Conservation (phyloP, 2,329 filamentous ascomycete genomes). For the Aureobasidium subglaciale region DNA sequence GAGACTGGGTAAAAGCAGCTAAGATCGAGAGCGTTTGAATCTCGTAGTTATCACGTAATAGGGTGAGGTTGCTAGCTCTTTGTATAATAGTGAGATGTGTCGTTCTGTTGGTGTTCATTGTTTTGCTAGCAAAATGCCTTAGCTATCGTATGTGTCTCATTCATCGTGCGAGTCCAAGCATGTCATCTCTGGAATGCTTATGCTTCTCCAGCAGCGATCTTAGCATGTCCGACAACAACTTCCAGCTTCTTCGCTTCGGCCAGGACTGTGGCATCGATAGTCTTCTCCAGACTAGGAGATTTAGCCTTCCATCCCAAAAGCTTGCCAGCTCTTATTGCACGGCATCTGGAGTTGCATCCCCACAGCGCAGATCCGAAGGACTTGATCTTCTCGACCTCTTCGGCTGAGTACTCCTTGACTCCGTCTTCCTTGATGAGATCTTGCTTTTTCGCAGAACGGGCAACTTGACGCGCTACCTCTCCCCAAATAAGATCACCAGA, state of each 20-base stretch:
- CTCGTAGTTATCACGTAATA: neutral
- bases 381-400: conserved; percentile 42
- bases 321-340: conserved; percentile 50
- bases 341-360: conserved; percentile 55
- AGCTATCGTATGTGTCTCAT: neutral
- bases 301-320: conserved; percentile 55
- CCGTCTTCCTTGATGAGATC: conserved; percentile 40
- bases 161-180: too few species aligned
- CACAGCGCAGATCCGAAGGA: conserved; percentile 47
- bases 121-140: neutral
- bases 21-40: conserved; percentile 34
- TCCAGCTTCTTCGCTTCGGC: conserved; percentile 36
- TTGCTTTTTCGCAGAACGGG: conserved; percentile 45
- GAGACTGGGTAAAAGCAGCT: conserved; percentile 47
- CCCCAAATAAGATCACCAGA: conserved; percentile 56
- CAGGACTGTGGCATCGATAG: conserved; percentile 44
- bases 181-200: too few species aligned
- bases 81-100: too few species aligned
- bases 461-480: conserved; percentile 26
- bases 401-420: conserved; percentile 28
- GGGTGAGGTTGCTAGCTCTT: too few species aligned
- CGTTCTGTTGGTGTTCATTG: neutral
- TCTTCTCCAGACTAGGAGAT: conserved; percentile 22
- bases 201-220: conserved; percentile 25
- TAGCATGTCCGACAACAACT: conserved; percentile 26